phyloP scores from a whole-genome alignment of 331 rosid species.

The Saraca asoca region DNA sequence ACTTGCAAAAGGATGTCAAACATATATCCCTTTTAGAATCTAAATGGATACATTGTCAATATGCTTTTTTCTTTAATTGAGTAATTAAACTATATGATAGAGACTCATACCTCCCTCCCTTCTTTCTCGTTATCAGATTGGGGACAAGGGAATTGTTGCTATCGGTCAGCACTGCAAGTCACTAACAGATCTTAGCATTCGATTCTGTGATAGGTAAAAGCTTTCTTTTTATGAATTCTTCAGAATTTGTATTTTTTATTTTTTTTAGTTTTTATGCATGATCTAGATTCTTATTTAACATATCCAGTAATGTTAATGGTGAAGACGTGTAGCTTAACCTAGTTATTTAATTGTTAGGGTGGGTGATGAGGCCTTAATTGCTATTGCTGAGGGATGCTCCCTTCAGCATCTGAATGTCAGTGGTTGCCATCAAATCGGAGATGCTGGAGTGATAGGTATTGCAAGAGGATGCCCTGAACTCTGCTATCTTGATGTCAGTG shows the following conservation, averaged over 20 bases:
- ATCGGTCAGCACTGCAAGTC: slow-evolving; percentile 75
- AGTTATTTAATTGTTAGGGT: slow-evolving; percentile 55
- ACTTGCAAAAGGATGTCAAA: background rate
- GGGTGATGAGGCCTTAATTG: slow-evolving; percentile 85
- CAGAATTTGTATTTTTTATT: slow-evolving; percentile 3
- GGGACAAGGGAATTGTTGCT: slow-evolving; percentile 77
- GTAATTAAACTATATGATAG: slow-evolving; percentile 1
- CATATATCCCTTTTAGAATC: background rate
- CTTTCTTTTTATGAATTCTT: background rate
- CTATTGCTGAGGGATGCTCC: slow-evolving; percentile 77
- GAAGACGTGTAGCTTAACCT: slow-evolving; percentile 30
- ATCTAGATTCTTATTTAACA: slow-evolving; percentile 23
- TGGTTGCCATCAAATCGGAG: slow-evolving; percentile 92
- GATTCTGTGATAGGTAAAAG: slow-evolving; percentile 86
- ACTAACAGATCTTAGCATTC: slow-evolving; percentile 83
- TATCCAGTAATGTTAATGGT: slow-evolving; percentile 8
- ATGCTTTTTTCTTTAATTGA: background rate
- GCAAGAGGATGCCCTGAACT: slow-evolving; percentile 91
- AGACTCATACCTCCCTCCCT: slow-evolving; percentile 4
- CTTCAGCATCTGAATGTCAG: slow-evolving; percentile 84
- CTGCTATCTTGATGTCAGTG: slow-evolving; percentile 73
- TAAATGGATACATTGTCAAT: background rate
- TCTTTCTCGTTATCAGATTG: slow-evolving; percentile 52
- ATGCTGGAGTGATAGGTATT: slow-evolving; percentile 83
- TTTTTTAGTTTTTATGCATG: background rate